Percentiles rank a stretch among this genome's conserved stretches.
Conservation (phyloP, 805 yeast species). For the Pichia exigua region DNA sequence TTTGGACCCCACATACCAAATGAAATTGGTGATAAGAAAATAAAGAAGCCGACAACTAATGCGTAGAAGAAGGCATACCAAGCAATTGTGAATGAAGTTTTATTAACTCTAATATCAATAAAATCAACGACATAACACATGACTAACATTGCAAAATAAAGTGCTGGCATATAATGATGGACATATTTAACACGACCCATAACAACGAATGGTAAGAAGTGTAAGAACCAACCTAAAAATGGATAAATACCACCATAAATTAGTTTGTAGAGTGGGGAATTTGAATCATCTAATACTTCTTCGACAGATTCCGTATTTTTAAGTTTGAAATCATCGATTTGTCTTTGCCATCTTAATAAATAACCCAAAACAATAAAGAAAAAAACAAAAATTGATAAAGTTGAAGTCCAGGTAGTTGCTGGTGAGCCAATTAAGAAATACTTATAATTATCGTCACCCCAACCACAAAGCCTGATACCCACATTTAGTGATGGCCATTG, state of each 20-base stretch:
- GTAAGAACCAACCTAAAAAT: conserved; percentile 84
- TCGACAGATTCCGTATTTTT: conserved; percentile 13
- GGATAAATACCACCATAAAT: conserved; percentile 72
- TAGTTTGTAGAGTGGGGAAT: conserved; percentile 23
- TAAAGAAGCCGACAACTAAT: conserved; percentile 48
- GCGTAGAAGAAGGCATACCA: conserved; percentile 42
- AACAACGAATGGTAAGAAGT: conserved; percentile 77
- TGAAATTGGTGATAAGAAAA: conserved; percentile 57
- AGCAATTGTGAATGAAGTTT: conserved; percentile 19
- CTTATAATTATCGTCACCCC: conserved; percentile 52
- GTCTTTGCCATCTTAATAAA: conserved; percentile 78
- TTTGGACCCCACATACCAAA: conserved; percentile 71
- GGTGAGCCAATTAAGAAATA: conserved; percentile 73
- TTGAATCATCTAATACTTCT: conserved; percentile 5
- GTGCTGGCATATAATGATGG: conserved; percentile 93
- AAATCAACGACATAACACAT: conserved; percentile 53
- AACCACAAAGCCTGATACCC: conserved; percentile 71
- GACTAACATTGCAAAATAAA: conserved; percentile 85
- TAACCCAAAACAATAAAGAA: conserved; percentile 37
- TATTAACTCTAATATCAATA: conserved; percentile 16
- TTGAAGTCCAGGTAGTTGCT: conserved; percentile 68
- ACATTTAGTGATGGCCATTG: conserved; percentile 79
- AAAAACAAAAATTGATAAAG: conserved; percentile 50
- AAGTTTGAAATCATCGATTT: conserved; percentile 46
- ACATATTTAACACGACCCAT: conserved; percentile 97